phyloP scores from a whole-genome alignment of 176 grass and related monocot species.

The Sorghum bicolor region DNA sequence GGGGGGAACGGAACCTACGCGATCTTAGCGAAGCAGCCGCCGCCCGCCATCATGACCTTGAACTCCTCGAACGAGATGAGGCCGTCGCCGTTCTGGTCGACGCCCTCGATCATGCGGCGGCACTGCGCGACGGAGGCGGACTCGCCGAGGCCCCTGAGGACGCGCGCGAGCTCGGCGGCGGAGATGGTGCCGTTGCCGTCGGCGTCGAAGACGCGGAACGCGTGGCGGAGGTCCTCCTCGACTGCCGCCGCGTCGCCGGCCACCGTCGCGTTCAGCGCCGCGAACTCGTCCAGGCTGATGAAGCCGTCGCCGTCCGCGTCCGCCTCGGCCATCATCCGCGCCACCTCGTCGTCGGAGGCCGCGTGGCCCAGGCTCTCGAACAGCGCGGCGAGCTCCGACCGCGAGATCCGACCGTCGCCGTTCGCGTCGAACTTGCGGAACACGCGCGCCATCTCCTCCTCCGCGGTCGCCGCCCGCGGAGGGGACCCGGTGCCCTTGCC shows the following conservation, averaged over 20 bases:
- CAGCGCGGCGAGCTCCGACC: conserved; percentile 63
- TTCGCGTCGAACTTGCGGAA: conserved; percentile 95
- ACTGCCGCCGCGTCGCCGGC: conserved; percentile 30
- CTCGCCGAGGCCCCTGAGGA: conserved; percentile 76
- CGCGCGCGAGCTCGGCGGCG: conserved; percentile 72
- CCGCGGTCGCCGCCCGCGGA: conserved; percentile 15
- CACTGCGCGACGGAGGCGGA: conserved; percentile 70
- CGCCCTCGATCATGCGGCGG: conserved; percentile 84
- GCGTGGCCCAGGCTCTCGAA: conserved; percentile 75
- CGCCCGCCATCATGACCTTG: conserved; percentile 84
- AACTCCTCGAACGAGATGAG: conserved; percentile 94
- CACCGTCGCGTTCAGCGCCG: conserved; percentile 51
- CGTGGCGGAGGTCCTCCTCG: conserved; percentile 81
- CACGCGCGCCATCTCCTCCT: conserved; percentile 68
- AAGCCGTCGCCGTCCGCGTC: conserved; percentile 88
- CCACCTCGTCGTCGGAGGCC: conserved; percentile 59
- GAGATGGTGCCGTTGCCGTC: conserved; percentile 85
- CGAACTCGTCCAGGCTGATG: conserved; percentile 83
- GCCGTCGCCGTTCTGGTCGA: conserved; percentile 78
- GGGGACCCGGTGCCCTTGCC: background rate
- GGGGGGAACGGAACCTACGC: background rate
- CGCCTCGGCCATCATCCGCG: conserved; percentile 87
- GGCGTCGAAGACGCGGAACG: conserved; percentile 81
- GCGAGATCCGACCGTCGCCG: conserved; percentile 87
- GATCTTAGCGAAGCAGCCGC: conserved; percentile 39